Evolutionary conservation across 345 rosid species (phyloP).

Genomic region (Brassica cretica): DNA sequence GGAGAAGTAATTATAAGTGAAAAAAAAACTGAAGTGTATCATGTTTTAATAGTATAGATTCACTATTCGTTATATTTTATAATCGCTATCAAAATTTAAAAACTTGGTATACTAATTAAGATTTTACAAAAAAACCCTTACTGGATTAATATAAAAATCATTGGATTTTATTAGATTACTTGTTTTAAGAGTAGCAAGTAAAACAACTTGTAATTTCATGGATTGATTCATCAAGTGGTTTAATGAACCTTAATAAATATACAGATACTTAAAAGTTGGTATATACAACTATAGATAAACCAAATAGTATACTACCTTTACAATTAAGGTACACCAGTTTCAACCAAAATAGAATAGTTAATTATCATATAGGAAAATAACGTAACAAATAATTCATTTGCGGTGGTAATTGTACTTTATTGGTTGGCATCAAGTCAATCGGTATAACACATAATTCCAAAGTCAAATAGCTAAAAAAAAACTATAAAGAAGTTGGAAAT

Average conservation of each 20-base stretch:
- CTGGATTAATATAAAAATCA: too few species aligned
- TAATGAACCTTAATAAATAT: neutral
- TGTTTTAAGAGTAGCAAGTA: neutral
- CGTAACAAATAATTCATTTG: neutral
- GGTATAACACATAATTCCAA: constrained; percentile 7
- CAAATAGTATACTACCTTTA: neutral
- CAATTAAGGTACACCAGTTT: neutral
- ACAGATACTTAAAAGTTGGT: neutral
- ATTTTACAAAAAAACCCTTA: too few species aligned
- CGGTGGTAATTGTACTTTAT: neutral
- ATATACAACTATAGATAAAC: neutral
- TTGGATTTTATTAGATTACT: too few species aligned
- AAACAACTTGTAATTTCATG: neutral
- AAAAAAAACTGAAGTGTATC: too few species aligned
- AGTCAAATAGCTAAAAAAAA: too few species aligned
- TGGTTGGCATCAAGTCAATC: neutral
- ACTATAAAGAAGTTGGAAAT: too few species aligned
- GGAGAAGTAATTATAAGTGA: too few species aligned
- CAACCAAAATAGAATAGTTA: neutral
- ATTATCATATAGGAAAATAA: neutral
- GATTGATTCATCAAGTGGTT: neutral
- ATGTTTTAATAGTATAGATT: too few species aligned
- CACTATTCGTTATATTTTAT: too few species aligned
- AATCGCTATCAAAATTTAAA: too few species aligned
- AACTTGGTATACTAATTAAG: too few species aligned